These are phyloP conservation scores for Aeschynomene evenia DNA, from an alignment of 306 rosid genomes.

Conservation along the genomic window DNA sequence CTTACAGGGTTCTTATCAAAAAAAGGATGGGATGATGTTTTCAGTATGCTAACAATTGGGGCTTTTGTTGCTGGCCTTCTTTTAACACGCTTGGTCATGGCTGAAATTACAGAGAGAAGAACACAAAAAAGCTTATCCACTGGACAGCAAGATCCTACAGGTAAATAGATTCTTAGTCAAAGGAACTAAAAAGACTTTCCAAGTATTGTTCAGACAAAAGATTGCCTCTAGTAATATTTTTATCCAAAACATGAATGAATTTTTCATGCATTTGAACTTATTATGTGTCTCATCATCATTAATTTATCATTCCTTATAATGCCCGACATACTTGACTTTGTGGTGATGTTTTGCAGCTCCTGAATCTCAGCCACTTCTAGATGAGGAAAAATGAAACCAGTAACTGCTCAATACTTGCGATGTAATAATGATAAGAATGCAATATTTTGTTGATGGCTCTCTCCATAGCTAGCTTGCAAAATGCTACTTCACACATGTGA, in stretches of 20 bases:
- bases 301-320: background rate
- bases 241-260: too few relatives aligned
- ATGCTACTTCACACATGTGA: background rate
- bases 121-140: conserved; percentile 34
- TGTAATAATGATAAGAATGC: too few relatives aligned
- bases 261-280: too few relatives aligned
- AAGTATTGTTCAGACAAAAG: too few relatives aligned
- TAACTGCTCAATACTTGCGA: background rate
- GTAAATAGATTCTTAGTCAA: conserved; percentile 23
- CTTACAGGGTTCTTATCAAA: conserved; percentile 73
- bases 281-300: too few relatives aligned
- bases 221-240: too few relatives aligned
- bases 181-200: background rate
- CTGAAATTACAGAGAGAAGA: conserved; percentile 62
- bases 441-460: background rate
- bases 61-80: conserved; percentile 75
- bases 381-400: conserved; percentile 31
- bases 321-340: background rate
- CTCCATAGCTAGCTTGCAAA: background rate
- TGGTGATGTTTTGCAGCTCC: conserved; percentile 31
- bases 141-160: conserved; percentile 42
- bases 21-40: conserved; percentile 73
- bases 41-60: conserved; percentile 55
- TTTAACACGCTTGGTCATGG: conserved; percentile 58
- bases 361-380: conserved; percentile 46